phyloP scores from a whole-genome alignment of 305 asterid species.

The Solanum hybrid region DNA sequence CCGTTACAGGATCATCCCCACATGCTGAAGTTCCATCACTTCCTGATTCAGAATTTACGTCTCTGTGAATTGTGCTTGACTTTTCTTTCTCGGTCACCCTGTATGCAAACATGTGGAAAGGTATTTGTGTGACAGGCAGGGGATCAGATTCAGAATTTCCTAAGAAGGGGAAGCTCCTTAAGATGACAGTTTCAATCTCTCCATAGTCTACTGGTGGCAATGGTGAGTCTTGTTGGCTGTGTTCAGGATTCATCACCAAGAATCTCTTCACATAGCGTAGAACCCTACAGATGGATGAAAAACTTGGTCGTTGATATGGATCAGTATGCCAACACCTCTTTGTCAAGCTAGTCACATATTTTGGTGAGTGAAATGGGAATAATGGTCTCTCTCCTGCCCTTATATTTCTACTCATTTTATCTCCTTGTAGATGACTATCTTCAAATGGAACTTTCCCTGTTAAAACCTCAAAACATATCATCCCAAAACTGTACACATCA shows the following conservation, averaged over 20 bases:
- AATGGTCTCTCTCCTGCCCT: conserved; percentile 87
- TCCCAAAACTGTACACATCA: conserved; percentile 85
- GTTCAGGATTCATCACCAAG: conserved; percentile 68
- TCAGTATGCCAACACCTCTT: conserved; percentile 84
- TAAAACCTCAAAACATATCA: conserved; percentile 75
- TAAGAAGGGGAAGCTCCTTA: conserved; percentile 23
- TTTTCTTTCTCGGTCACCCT: conserved; percentile 68
- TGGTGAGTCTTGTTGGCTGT: conserved; percentile 43
- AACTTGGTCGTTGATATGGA: conserved; percentile 62
- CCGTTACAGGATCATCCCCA: conserved; percentile 43
- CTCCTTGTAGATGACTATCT: conserved; percentile 79
- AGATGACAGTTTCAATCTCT: conserved; percentile 46
- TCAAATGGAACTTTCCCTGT: conserved; percentile 91
- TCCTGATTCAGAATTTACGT: conserved; percentile 58
- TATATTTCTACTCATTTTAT: conserved; percentile 77
- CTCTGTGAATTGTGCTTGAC: conserved; percentile 29
- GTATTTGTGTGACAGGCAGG: conserved; percentile 38
- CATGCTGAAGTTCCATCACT: conserved; percentile 73
- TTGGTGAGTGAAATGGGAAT: conserved; percentile 72
- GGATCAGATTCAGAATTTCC: conserved; percentile 6
- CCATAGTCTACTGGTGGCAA: conserved; percentile 47
- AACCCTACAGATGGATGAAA: conserved; percentile 62
- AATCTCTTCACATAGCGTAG: conserved; percentile 65
- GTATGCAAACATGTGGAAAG: conserved; percentile 68
- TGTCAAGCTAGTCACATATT: conserved; percentile 58